These are phyloP conservation scores for Teunomyces stri DNA, from an alignment of 805 yeast genomes.

Conservation along the genomic window DNA sequence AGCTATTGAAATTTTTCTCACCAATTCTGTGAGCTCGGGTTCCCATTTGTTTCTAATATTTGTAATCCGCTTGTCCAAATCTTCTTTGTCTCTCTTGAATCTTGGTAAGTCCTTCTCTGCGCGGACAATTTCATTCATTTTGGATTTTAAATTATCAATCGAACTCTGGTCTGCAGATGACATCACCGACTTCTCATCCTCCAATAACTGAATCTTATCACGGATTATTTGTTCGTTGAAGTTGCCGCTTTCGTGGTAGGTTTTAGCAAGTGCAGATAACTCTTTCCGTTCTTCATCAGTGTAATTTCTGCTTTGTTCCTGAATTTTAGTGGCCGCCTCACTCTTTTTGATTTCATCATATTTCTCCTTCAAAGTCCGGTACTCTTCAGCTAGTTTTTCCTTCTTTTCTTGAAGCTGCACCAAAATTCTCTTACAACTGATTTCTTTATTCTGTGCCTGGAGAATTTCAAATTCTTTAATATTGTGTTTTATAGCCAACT, in stretches of 20 bases:
- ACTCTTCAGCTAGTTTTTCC: slow-evolving; percentile 26
- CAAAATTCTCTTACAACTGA: slow-evolving; percentile 22
- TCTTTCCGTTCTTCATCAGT: slow-evolving; percentile 37
- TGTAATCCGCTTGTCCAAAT: slow-evolving; percentile 35
- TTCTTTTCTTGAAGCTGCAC: slow-evolving; percentile 26
- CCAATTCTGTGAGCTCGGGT: slow-evolving; percentile 52
- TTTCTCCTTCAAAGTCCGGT: slow-evolving; percentile 30
- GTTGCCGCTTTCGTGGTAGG: slow-evolving; percentile 29
- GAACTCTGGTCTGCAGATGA: slow-evolving; percentile 38
- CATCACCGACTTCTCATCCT: slow-evolving; percentile 43
- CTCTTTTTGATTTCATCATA: slow-evolving; percentile 40
- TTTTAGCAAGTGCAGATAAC: slow-evolving; percentile 39
- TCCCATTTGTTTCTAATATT: slow-evolving; percentile 55
- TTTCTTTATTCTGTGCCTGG: slow-evolving; percentile 18
- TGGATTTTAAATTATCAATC: slow-evolving; percentile 37
- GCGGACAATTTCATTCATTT: slow-evolving; percentile 30
- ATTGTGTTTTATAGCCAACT: slow-evolving; percentile 12
- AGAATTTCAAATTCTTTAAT: slow-evolving; percentile 13
- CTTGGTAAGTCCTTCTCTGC: slow-evolving; percentile 40
- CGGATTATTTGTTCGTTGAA: slow-evolving; percentile 40
- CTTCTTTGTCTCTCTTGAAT: slow-evolving; percentile 19
- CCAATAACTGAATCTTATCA: slow-evolving; percentile 42
- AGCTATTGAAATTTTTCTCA: slow-evolving; percentile 54
- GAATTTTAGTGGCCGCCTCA: slow-evolving; percentile 37
- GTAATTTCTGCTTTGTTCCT: slow-evolving; percentile 34